Conservation (phyloP, 371 early-diverging fungal genomes). For the Lichtheimia hyalospora region DNA sequence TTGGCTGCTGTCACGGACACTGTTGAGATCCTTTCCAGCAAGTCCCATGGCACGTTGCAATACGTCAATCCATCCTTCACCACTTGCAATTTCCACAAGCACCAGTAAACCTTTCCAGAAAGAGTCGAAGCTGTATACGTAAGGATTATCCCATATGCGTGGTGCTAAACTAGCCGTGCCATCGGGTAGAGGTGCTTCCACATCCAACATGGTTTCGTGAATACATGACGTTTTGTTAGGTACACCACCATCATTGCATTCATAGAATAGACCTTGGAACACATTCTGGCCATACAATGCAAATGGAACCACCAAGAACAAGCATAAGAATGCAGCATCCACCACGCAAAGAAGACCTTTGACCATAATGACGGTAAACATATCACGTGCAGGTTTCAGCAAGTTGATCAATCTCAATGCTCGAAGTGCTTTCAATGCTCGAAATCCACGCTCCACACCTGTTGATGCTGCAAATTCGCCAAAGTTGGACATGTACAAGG, state of each 20-base stretch:
- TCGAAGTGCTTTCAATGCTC: slow-evolving; percentile 64
- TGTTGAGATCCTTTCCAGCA: slow-evolving; percentile 43
- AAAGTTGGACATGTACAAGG: slow-evolving; percentile 55
- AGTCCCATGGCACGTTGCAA: slow-evolving; percentile 57
- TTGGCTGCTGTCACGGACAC: slow-evolving; percentile 50
- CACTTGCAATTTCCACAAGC: slow-evolving; percentile 65
- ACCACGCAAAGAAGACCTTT: slow-evolving; percentile 60
- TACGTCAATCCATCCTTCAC: slow-evolving; percentile 74
- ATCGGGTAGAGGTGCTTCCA: slow-evolving; percentile 32
- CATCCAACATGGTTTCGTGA: slow-evolving; percentile 31
- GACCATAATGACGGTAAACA: slow-evolving; percentile 59
- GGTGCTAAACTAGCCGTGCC: slow-evolving; percentile 44
- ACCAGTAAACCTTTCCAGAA: slow-evolving; percentile 59
- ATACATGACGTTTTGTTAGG: slow-evolving; percentile 34
- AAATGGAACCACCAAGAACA: slow-evolving; percentile 65
- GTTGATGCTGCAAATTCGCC: slow-evolving; percentile 43
- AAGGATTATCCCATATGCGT: slow-evolving; percentile 65
- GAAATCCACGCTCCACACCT: slow-evolving; percentile 56
- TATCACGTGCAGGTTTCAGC: slow-evolving; percentile 53
- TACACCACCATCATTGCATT: slow-evolving; percentile 56
- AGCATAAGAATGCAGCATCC: slow-evolving; percentile 53
- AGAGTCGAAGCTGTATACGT: slow-evolving; percentile 67
- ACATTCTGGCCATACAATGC: slow-evolving; percentile 67
- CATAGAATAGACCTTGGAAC: slow-evolving; percentile 56
- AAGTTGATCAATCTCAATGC: slow-evolving; percentile 65